Conservation (phyloP, 371 early-diverging fungal genomes). For the Mucor plumbeus region DNA sequence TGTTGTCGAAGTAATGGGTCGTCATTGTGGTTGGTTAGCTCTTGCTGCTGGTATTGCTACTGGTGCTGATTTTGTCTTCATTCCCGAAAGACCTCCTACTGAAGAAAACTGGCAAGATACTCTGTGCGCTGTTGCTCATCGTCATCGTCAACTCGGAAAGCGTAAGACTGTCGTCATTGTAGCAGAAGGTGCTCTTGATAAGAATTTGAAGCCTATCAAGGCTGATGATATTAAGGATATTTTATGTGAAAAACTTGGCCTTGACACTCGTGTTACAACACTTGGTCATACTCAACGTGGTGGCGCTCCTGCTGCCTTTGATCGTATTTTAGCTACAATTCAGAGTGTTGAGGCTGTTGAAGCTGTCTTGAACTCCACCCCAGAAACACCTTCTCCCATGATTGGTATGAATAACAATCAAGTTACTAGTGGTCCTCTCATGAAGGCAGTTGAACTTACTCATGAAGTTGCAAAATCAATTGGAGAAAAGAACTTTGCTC, state of each 20-base stretch:
- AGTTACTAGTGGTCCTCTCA: conserved; percentile 81
- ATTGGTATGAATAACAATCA: conserved; percentile 91
- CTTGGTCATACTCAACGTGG: conserved; percentile 99
- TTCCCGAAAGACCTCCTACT: conserved; percentile 95
- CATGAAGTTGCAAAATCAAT: conserved; percentile 90
- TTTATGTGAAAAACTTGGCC: conserved; percentile 73
- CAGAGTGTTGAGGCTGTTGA: conserved; percentile 97
- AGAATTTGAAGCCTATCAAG: conserved; percentile 86
- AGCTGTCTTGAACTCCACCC: conserved; percentile 85
- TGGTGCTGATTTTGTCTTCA: conserved; percentile 97
- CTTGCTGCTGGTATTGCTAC: conserved; percentile 87
- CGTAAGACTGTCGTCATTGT: conserved; percentile 96
- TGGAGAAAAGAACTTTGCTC: conserved; percentile 79
- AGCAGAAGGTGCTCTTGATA: conserved; percentile 97
- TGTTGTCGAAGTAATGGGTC: conserved; percentile 99
- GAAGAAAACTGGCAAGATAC: conserved; percentile 85
- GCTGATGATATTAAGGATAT: conserved; percentile 86
- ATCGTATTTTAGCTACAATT: conserved; percentile 94
- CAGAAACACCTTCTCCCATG: conserved; percentile 88
- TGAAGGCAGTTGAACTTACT: conserved; percentile 94
- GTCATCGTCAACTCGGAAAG: conserved; percentile 86
- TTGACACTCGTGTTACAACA: conserved; percentile 95
- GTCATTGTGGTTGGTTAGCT: conserved; percentile 99
- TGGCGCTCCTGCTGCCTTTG: conserved; percentile 93
- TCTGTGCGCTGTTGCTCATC: conserved; percentile 77